Conservation (phyloP, 2,329 filamentous ascomycete species). For the Paecilomyces dactylethromorphus region DNA sequence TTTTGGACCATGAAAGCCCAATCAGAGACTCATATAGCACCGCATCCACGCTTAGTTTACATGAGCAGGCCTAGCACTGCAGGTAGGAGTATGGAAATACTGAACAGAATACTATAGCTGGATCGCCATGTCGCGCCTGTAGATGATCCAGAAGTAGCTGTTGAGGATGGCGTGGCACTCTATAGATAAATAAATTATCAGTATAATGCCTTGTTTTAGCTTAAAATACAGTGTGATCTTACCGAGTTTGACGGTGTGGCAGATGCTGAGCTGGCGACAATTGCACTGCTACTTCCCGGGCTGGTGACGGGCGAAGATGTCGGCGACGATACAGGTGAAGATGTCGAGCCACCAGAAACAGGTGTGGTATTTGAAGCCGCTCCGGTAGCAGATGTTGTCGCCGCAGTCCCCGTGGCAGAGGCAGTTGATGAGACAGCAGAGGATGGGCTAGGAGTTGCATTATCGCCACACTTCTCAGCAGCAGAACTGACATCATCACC, state of each 20-base stretch:
- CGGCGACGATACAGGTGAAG: not conserved
- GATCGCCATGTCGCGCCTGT: not conserved
- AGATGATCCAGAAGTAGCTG: not conserved
- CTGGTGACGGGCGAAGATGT: not conserved
- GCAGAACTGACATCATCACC: conserved; percentile 30
- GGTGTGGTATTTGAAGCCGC: not conserved
- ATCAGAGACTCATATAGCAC: no score
- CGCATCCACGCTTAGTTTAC: not conserved
- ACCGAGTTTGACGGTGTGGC: not conserved
- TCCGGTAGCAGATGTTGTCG: not conserved
- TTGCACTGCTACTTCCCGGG: not conserved
- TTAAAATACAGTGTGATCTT: not conserved
- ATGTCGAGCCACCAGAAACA: not conserved
- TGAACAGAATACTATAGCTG: not conserved
- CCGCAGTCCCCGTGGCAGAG: not conserved
- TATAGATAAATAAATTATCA: not conserved
- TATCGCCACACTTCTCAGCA: conserved; percentile 28
- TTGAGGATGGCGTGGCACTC: not conserved
- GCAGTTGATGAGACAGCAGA: not conserved
- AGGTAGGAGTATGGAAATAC: not conserved
- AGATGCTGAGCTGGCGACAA: not conserved
- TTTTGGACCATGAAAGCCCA: not conserved
- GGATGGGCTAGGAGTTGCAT: conserved; percentile 3
- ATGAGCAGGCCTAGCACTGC: not conserved
- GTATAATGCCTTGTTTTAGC: not conserved